Evolutionary conservation across 768 basidiomycete genomes (phyloP).

Genomic region (Dentipellis sp.): DNA sequence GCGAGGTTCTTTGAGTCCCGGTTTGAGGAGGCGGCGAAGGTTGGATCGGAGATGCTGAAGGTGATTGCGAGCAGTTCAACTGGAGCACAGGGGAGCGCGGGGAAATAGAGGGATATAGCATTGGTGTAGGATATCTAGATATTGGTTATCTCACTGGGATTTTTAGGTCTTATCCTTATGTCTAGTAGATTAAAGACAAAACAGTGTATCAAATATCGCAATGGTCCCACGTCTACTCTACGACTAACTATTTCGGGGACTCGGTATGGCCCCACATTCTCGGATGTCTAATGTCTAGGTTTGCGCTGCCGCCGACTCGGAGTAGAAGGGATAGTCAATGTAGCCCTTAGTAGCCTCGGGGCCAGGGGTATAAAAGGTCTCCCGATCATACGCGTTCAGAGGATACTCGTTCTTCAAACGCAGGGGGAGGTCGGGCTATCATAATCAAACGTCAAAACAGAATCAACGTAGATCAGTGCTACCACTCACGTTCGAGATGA

Average conservation of each 20-base stretch:
- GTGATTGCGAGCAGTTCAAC: constrained; percentile 57
- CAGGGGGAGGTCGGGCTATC: constrained; percentile 12
- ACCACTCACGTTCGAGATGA: constrained; percentile 24
- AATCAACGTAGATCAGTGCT: not conserved
- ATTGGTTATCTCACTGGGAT: no score
- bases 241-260: no score
- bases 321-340: constrained; percentile 7
- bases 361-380: constrained; percentile 10
- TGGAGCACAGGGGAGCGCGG: not conserved
- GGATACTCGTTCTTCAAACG: constrained; percentile 8
- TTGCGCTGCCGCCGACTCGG: not conserved
- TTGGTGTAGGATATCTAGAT: not conserved
- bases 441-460: not conserved
- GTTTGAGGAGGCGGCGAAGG: constrained; percentile 76
- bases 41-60: constrained; percentile 87
- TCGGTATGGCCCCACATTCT: no score
- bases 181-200: no score
- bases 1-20: constrained; percentile 75
- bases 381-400: constrained; percentile 10
- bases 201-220: no score
- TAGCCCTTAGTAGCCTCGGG: constrained; percentile 1
- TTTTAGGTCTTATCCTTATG: no score
- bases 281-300: not conserved
- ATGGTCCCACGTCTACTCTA: no score
- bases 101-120: not conserved